Evolutionary conservation across 208 protist genomes (phyloP).

Genomic region (Trypanosoma melophagium): DNA sequence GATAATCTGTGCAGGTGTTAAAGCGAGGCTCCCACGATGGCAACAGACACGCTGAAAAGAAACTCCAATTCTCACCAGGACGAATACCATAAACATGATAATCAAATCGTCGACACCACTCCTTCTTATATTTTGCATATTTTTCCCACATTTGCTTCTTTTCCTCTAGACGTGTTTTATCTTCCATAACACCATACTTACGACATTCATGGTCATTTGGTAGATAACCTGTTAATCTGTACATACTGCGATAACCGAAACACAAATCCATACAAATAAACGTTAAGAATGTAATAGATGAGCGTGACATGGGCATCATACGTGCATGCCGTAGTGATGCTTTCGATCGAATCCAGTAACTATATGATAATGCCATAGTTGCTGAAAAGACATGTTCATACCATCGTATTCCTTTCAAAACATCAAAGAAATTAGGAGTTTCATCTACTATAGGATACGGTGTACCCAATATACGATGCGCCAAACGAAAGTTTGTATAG

Average conservation of each 20-base stretch:
- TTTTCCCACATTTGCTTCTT: slow-evolving; percentile 84
- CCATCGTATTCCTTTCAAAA: slow-evolving; percentile 53
- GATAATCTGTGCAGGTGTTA: slow-evolving; percentile 78
- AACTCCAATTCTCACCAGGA: slow-evolving; percentile 74
- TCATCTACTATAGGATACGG: slow-evolving; percentile 78
- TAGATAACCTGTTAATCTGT: slow-evolving; percentile 73
- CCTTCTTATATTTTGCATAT: slow-evolving; percentile 87
- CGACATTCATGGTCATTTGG: slow-evolving; percentile 88
- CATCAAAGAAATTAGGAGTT: slow-evolving; percentile 49
- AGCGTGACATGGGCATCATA: slow-evolving; percentile 40
- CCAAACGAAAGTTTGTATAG: slow-evolving; percentile 83
- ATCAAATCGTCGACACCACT: slow-evolving; percentile 90
- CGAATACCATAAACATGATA: slow-evolving; percentile 90
- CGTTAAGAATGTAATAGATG: slow-evolving; percentile 39
- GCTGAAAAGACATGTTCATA: slow-evolving; percentile 74
- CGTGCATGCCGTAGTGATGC: slow-evolving; percentile 50
- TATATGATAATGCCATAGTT: slow-evolving; percentile 43
- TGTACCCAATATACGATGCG: slow-evolving; percentile 78
- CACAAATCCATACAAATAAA: slow-evolving; percentile 66
- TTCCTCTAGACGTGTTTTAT: slow-evolving; percentile 65
- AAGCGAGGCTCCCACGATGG: slow-evolving; percentile 59
- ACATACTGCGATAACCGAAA: slow-evolving; percentile 83
- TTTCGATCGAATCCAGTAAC: slow-evolving; percentile 74
- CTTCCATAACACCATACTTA: slow-evolving; percentile 86
- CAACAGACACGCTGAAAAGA: slow-evolving; percentile 85